A percentile compares a stretch with the other conserved stretches of the same genome.
phyloP scores from a whole-genome alignment of 2,329 filamentous ascomycete genomes.

The Monilinia polystroma region DNA sequence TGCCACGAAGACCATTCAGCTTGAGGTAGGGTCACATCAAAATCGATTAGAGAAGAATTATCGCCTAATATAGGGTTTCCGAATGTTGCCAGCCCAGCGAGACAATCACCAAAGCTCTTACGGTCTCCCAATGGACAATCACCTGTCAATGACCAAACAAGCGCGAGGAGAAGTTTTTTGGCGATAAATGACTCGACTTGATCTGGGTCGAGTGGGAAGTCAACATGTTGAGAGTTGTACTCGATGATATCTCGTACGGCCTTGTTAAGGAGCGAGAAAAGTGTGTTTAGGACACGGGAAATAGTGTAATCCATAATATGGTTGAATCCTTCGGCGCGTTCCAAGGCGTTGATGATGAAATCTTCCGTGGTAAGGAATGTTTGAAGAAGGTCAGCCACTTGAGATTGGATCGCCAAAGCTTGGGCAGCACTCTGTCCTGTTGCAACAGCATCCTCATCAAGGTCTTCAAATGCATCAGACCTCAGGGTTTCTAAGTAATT shows the following conservation, averaged over 20 bases:
- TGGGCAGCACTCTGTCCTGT: constrained; percentile 75
- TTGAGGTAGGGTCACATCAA: constrained; percentile 82
- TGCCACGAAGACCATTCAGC: constrained; percentile 93
- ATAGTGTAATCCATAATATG: constrained; percentile 99
- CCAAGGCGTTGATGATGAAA: constrained; percentile 76
- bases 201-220: constrained; percentile 88
- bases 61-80: constrained; percentile 79
- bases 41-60: constrained; percentile 87
- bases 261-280: constrained; percentile 96
- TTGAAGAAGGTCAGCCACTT: constrained; percentile 77
- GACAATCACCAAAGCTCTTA: constrained; percentile 82
- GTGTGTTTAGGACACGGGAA: constrained; percentile 82
- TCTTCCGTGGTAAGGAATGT: constrained; percentile 74
- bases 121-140: constrained; percentile 88
- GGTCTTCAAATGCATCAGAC: constrained; percentile 83
- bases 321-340: constrained; percentile 72
- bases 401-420: constrained; percentile 72
- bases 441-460: constrained; percentile 86
- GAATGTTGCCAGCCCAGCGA: constrained; percentile 79
- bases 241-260: constrained; percentile 88
- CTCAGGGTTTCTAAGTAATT: constrained; percentile 86
- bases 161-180: constrained; percentile 88
- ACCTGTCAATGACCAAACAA: constrained; percentile 94
- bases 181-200: constrained; percentile 86
- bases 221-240: constrained; percentile 90